Evolutionary conservation across 345 rosid genomes (phyloP).

Genomic region (Dipteronia sinensis): DNA sequence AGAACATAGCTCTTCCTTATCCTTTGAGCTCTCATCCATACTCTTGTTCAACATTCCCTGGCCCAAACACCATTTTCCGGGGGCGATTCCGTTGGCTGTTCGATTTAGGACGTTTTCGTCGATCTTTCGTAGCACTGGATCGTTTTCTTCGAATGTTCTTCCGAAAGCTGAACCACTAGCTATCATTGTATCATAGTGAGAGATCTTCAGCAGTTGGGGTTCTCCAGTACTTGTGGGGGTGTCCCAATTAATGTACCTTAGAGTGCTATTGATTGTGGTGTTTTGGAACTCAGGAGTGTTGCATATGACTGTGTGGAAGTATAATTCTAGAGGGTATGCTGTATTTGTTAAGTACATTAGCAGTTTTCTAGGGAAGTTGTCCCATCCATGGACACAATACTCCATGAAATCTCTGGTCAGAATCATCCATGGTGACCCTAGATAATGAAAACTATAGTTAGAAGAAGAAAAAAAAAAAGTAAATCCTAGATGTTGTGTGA

Average conservation of each 20-base stretch:
- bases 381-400: slow-evolving; percentile 41
- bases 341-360: slow-evolving; percentile 40
- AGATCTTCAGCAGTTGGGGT: not conserved
- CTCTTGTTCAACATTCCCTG: slow-evolving; percentile 1
- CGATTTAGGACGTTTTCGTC: slow-evolving; percentile 28
- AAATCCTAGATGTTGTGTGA: too few species aligned
- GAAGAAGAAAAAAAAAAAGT: too few species aligned
- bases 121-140: slow-evolving; percentile 20
- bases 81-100: slow-evolving; percentile 16
- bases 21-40: not conserved
- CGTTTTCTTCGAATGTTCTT: slow-evolving; percentile 26
- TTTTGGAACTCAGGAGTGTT: slow-evolving; percentile 41
- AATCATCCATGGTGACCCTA: slow-evolving; percentile 44
- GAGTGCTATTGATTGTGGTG: slow-evolving; percentile 23
- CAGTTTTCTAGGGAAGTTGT: slow-evolving; percentile 40
- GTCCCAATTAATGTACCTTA: slow-evolving; percentile 25
- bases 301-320: slow-evolving; percentile 46
- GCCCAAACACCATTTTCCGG: slow-evolving; percentile 32
- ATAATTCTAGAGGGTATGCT: slow-evolving; percentile 30
- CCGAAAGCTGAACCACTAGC: slow-evolving; percentile 33
- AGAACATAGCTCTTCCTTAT: slow-evolving; percentile 22
- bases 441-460: not conserved
- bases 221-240: not conserved
- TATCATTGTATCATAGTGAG: slow-evolving; percentile 16
- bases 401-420: slow-evolving; percentile 35